Base-by-base conservation (phyloP, 768 basidiomycete species). In the Auricularia sp. region DNA sequence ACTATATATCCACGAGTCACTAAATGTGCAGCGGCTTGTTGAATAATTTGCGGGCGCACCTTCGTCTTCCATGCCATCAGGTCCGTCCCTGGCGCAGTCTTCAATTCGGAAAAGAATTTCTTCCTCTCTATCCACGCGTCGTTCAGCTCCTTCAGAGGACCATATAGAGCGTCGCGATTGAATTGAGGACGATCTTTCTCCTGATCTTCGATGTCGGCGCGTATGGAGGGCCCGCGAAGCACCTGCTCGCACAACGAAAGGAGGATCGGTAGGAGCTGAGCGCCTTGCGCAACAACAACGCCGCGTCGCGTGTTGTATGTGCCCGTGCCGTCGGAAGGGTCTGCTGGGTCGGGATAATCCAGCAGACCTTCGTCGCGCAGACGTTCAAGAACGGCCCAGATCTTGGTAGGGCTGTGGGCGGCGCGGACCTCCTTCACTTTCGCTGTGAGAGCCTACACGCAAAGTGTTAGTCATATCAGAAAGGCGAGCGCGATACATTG, bases 191-290 rank as follows among this genome's bases (percentile, higher is more conserved):
- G 81, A 68, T 81, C 24, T 6, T 7, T 79, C 0, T 75, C 65
- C 4, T 85, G 86, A 3, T 76, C 76, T 10, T 90, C 90, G 16
- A 93, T 74, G 64, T 85, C 87, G 36, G 83, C 80, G 13, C 83
- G 82, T 24, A 88, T 74, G 18, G 71, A 69, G 56, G 77, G 74
- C 7, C 85, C 80, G 34, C 79, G 73, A 18, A 85, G 68, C 2
- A 77, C 80, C 6, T 74, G 73, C 45, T 87, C 79, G 14, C 88
- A 80, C n/a, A 93, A 76, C 3, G 83, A 80, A 6, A 79, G 67
- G 35, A 92, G 70, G 24, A 89, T 79, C 16, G 90, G 89, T 14
- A 92, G 76, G 69, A 92, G 78, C 68, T 91, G 90, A 3, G 80
- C 80, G 0, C 88, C 77, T 21, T 70, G 71, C 3, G 76, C 72